These are phyloP conservation scores for Fusarium odoratissimum DNA, from an alignment of 2,329 filamentous ascomycete genomes.

Conservation along the genomic window DNA sequence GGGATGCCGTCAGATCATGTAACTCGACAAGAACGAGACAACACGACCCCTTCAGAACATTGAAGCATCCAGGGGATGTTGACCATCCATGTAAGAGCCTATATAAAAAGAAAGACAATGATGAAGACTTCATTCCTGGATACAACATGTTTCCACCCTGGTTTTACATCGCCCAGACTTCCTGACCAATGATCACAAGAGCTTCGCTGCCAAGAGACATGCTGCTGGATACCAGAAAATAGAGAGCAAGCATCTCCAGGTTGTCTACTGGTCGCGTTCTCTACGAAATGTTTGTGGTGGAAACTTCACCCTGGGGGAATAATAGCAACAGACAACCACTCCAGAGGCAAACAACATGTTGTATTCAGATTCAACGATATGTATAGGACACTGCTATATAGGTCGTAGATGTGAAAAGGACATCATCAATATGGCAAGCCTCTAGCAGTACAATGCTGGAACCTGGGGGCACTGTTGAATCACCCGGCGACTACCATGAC, in stretches of 20 bases:
- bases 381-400: not conserved
- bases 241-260: not conserved
- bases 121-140: not conserved
- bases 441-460: not conserved
- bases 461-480: not conserved
- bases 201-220: not conserved
- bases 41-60: not conserved
- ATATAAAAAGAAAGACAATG: rapidly evolving
- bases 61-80: not conserved
- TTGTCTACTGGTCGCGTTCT: not conserved
- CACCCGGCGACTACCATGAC: not conserved
- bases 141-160: not conserved
- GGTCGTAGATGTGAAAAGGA: not conserved
- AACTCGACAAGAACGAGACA: not conserved
- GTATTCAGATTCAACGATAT: not conserved
- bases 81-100: not conserved
- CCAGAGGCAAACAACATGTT: not conserved
- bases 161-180: not conserved
- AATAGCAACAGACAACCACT: not conserved
- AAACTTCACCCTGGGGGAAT: too few relatives aligned
- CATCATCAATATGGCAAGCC: not conserved
- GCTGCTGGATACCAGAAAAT: not conserved
- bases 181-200: not conserved
- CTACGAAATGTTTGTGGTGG: not conserved
- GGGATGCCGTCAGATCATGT: not conserved